Evolutionary conservation across 2,329 filamentous ascomycete genomes (phyloP), one percentile per base, ranked within the genome.

Genomic region (Ophiostoma sp.): DNA sequence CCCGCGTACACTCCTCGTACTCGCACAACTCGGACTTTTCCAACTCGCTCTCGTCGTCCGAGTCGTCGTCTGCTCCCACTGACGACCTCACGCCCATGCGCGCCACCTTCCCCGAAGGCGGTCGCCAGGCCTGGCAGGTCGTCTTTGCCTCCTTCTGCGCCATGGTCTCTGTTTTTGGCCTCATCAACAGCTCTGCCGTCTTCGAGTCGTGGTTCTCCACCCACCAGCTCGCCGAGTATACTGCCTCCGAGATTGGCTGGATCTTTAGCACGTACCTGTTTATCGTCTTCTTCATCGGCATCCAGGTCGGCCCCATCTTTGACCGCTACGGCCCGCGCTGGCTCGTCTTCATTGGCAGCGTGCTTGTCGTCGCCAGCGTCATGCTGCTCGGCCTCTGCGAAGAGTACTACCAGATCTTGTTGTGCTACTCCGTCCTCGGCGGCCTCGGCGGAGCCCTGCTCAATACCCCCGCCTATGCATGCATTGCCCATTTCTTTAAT

Each of bases 231-330:
- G 81, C 81, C n/a, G 80, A 84, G 31, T 89, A 93, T 77, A 85
- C 81, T 69, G 84, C 89, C 13, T 89, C 88, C 4, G 83, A 86
- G 68, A 89, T 93, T 67, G 91, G 91, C n/a, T 96, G 93, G 93
- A 92, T 96, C 73, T 94, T 94, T 75, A 89, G 89, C 75, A 80
- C 95, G 68, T 94, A 93, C 76, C 83, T 92, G 39, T 96, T 95
- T 76, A 81, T 94, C 66, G 86, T 91, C 65, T 94, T 95, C 78
- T 92, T 94, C 76, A 88, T 91, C 52, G 92, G 92, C 35, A 86
- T 96, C 11, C 90, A 94, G 75, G 89, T 94, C 67, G 93, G 93
- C 0, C 92, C 93, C 0, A 78, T 95, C 52, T 96, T 96, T 76
- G 93, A 96, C 77, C 85, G 85, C 66, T 85, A 89, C 73, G 93